Evolutionary conservation across 1,139 yeast species (phyloP), one percentile per base, ranked within the genome.

Genomic region (Zygoascus sp.): DNA sequence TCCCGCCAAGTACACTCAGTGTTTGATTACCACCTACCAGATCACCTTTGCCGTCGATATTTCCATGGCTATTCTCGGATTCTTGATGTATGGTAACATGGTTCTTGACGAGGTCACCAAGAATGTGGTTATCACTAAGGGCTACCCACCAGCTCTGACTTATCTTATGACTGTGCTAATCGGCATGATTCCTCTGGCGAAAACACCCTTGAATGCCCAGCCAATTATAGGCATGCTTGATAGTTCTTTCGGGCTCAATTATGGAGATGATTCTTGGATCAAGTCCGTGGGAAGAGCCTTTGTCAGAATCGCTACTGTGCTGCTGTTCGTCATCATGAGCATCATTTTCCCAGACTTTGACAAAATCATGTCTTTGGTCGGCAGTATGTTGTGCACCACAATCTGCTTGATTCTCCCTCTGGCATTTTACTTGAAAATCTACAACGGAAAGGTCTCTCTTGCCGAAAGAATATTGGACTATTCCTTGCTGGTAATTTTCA

Each of bases 51-150:
- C 78, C 1, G 78, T 92, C 6, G 97, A 90, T 64, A 61, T 79
- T 49, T 68, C 83, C 19, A 87, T 89, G 75, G 96, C 88, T 0
- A 69, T 83, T 1, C 67, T 87, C 40, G 97, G 97, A 0, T 85
- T 81, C 62, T 67, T 89, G 34, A 90, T 90, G 97, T 90, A 87
- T 70, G 97, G 97, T 20, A 61, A 68, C 17, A 39, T 42, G 28
- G 87, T 90, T 45, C 75, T 76, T 55, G 94, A 87, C 59, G 97
- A 90, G 64, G 78, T 90, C 54, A 88, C 97, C 5, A 85, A 81
- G 59, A 85, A 81, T 60, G 73, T 90, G 21, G 66, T 90, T 45
- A 61, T 75, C 21, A 82, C 88, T 1, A 66, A 74, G 6, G 95
- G 95, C 0, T 88, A 86, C 58, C 96, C 97, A 0, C 50, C 61